Conservation (phyloP, 495 filamentous ascomycete species). For the Geoglossum glabrum region DNA sequence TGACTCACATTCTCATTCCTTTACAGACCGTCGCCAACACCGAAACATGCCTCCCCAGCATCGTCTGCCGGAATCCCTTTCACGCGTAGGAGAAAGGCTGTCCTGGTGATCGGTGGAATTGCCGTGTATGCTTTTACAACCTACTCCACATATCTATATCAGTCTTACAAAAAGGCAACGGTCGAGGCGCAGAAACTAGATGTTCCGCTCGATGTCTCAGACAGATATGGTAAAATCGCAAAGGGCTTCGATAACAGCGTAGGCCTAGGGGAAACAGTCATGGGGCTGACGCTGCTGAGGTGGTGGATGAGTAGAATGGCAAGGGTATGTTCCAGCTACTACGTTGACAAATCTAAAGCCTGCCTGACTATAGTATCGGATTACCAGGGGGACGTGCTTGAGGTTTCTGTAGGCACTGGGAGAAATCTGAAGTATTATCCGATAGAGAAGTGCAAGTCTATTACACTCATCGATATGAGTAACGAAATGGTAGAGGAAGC, state of each 20-base stretch:
- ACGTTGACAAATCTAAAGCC: neutral
- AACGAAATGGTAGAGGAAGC: constrained; percentile 41
- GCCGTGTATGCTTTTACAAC: constrained; percentile 25
- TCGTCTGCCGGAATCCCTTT: neutral
- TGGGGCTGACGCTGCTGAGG: constrained; percentile 42
- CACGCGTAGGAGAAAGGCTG: constrained; percentile 4
- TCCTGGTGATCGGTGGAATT: constrained; percentile 17
- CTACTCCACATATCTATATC: constrained; percentile 33
- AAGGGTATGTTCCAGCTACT: neutral
- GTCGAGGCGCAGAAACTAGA: constrained; percentile 18
- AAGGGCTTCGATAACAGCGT: constrained; percentile 42
- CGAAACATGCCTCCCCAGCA: neutral
- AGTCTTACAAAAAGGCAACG: constrained; percentile 24
- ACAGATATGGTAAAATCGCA: constrained; percentile 36
- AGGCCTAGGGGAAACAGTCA: constrained; percentile 41
- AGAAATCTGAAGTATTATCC: constrained; percentile 62
- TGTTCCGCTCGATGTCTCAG: constrained; percentile 30
- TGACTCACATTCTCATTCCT: neutral
- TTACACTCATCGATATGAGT: constrained; percentile 47
- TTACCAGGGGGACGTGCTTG: constrained; percentile 52
- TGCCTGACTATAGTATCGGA: constrained; percentile 3
- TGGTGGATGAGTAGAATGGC: constrained; percentile 38
- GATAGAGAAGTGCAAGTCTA: constrained; percentile 20
- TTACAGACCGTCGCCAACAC: neutral
- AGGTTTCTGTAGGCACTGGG: constrained; percentile 82